Conservation (phyloP, 1,284 basidiomycete species). For the Rhodotorula sp. region DNA sequence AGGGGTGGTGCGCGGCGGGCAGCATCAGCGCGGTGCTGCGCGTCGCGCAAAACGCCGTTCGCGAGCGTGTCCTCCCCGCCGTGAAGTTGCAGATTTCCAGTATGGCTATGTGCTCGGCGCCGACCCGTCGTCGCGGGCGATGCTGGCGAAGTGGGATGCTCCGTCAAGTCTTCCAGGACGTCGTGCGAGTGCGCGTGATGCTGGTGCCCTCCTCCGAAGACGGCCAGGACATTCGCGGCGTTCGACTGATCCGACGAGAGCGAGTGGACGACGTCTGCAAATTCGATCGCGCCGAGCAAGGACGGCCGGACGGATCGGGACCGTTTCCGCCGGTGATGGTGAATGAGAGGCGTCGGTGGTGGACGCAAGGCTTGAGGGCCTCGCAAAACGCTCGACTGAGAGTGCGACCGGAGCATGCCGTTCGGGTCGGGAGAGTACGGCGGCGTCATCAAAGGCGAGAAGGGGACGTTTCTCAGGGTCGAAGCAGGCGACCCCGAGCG, state of each 20-base stretch:
- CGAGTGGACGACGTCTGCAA: constrained; percentile 80
- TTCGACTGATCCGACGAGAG: constrained; percentile 57
- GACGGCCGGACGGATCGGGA: constrained; percentile 53
- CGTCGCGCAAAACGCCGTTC: constrained; percentile 1
- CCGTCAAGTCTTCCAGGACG: not conserved
- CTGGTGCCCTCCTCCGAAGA: constrained; percentile 32
- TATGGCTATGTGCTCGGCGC: not conserved
- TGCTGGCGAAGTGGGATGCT: not conserved
- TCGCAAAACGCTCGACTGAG: not conserved
- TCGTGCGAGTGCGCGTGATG: constrained; percentile 19
- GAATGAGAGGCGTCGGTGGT: constrained; percentile 4
- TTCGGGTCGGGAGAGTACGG: constrained; percentile 2
- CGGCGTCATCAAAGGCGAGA: constrained; percentile 2
- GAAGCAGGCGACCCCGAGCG: constrained; percentile 10
- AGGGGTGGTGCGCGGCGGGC: not conserved
- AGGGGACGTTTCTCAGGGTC: constrained; percentile 16
- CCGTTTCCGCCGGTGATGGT: constrained; percentile 13
- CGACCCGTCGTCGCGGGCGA: not conserved
- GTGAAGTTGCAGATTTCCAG: not conserved
- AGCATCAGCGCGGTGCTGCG: not conserved
- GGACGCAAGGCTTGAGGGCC: not conserved
- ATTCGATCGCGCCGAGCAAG: constrained; percentile 88
- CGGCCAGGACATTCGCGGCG: constrained; percentile 24
- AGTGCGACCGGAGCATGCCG: constrained; percentile 8
- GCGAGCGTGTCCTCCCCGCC: constrained; percentile 10